A percentile compares a stretch with the other conserved stretches of the same genome.
These are phyloP conservation scores for Manihot esculenta DNA, from an alignment of 441 rosid genomes.

Conservation along the genomic window DNA sequence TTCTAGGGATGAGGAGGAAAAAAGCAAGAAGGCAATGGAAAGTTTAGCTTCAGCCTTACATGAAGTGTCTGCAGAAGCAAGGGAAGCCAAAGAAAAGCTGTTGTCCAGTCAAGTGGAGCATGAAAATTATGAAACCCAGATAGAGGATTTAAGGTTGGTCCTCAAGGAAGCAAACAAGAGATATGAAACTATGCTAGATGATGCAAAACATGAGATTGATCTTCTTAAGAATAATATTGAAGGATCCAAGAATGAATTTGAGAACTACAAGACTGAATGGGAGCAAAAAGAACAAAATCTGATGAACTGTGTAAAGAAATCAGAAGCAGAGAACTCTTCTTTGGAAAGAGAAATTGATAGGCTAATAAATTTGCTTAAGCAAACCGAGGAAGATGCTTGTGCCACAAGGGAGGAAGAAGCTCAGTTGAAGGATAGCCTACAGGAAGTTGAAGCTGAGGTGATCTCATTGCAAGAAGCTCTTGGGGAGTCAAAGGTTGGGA, in stretches of 20 bases:
- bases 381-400: conserved; percentile 57
- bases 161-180: conserved; percentile 66
- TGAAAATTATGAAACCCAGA: conserved; percentile 51
- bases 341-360: conserved; percentile 54
- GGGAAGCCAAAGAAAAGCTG: conserved; percentile 69
- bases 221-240: conserved; percentile 40
- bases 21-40: conserved; percentile 81
- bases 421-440: conserved; percentile 56
- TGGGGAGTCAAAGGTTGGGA: conserved; percentile 58
- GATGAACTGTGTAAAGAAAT: conserved; percentile 44
- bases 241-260: conserved; percentile 48
- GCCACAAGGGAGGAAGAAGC: conserved; percentile 64
- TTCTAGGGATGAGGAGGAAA: conserved; percentile 73
- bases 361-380: conserved; percentile 55
- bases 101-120: conserved; percentile 55
- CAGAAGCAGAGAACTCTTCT: conserved; percentile 53
- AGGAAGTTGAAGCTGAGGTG: conserved; percentile 72
- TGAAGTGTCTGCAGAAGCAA: conserved; percentile 75
- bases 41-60: conserved; percentile 73
- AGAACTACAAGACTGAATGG: conserved; percentile 58
- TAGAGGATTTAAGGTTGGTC: conserved; percentile 65
- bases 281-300: conserved; percentile 64
- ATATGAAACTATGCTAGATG: conserved; percentile 63
- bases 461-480: conserved; percentile 63
- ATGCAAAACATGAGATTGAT: conserved; percentile 56